Conservation (phyloP, 2,329 filamentous ascomycete species). For the Neocucurbitaria cava region DNA sequence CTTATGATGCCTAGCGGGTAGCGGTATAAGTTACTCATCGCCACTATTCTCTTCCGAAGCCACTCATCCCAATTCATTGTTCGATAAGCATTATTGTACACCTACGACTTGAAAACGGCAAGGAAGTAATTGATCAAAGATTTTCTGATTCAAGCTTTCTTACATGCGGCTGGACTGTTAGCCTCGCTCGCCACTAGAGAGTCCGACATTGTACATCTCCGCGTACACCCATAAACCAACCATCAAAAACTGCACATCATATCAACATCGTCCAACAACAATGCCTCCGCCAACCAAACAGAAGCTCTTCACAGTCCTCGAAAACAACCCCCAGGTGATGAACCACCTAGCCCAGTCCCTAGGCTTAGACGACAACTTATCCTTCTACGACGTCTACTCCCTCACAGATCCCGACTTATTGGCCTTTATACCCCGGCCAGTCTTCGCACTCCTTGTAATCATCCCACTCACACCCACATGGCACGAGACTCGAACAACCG, state of each 20-base stretch:
- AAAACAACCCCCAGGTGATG: conserved; percentile 65
- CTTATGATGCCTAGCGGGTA: conserved; percentile 13
- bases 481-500: conserved; percentile 49
- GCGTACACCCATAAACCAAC: too few relatives aligned
- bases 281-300: too few relatives aligned
- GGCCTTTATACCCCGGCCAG: conserved; percentile 60
- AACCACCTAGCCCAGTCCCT: conserved; percentile 58
- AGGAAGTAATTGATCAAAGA: too few relatives aligned
- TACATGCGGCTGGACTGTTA: too few relatives aligned
- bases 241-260: neutral
- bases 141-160: too few relatives aligned
- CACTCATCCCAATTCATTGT: neutral
- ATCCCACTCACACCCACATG: conserved; percentile 53
- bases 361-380: conserved; percentile 54
- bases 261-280: conserved; percentile 7
- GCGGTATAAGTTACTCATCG: neutral
- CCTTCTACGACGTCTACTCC: conserved; percentile 63
- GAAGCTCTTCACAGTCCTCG: conserved; percentile 37
- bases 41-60: neutral
- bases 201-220: too few relatives aligned
- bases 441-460: conserved; percentile 62
- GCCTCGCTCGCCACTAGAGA: too few relatives aligned
- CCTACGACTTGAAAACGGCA: too few relatives aligned
- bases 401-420: conserved; percentile 60
- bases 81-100: too few relatives aligned